These are phyloP conservation scores for Senna siamea DNA, from an alignment of 306 rosid species.

Conservation along the genomic window DNA sequence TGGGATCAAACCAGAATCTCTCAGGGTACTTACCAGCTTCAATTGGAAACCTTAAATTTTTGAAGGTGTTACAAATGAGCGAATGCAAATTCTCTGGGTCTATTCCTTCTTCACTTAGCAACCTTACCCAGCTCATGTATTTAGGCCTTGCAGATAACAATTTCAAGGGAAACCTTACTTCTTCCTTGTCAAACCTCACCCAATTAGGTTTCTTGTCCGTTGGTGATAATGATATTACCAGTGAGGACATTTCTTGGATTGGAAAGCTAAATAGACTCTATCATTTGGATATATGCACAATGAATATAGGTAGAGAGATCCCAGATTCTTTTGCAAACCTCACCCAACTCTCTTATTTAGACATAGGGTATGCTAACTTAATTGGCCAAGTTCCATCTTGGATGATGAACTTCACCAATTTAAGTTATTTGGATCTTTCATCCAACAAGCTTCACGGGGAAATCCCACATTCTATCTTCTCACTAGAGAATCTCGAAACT, in stretches of 20 bases:
- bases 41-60: no score
- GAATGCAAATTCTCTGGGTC: not conserved
- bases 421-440: not conserved
- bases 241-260: not conserved
- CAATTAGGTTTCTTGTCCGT: no score
- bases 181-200: no score
- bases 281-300: not conserved
- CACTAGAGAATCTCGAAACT: not conserved
- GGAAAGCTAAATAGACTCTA: not conserved
- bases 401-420: constrained; percentile 9
- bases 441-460: constrained; percentile 12
- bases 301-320: not conserved
- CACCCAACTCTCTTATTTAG: not conserved
- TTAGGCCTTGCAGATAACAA: no score
- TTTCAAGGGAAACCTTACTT: no score
- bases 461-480: constrained; percentile 25
- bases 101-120: not conserved
- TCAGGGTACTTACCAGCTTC: no score
- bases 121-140: not conserved
- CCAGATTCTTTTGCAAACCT: not conserved
- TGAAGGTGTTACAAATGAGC: not conserved
- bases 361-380: not conserved
- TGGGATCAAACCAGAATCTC: no score
- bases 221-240: no score
- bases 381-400: not conserved